Evolutionary conservation across 371 early-diverging fungal species (phyloP), one percentile per base, ranked within the genome.

Genomic region (Paramicrosporidium saccamoebae): DNA sequence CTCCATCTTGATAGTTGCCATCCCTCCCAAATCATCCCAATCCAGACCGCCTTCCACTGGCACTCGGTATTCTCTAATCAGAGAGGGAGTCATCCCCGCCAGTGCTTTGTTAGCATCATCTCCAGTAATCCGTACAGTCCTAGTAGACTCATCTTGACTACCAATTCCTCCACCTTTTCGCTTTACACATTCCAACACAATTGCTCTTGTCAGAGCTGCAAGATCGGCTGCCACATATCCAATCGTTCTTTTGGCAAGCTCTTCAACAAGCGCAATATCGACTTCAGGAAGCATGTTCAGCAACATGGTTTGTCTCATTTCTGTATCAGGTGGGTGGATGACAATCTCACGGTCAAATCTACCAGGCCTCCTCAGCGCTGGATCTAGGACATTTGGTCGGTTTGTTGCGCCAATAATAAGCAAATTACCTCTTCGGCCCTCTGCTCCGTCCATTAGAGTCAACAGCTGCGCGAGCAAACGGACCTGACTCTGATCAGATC

Each of bases 201-300:
- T 39, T 44, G 2, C 12, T n/a, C n/a, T n/a, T n/a, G n/a, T 68
- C 2, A 90, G 30, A 0, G 88, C 59, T 0, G 67, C 58, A 20
- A 98, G 50, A 49, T 96, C 97, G 0, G 94, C 84, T 9, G 88
- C 96, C 1, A 90, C 94, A 47, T 67, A 96, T 0, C 97, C 97
- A 40, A 74, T 81, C 0, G 82, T 84, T 36, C 57, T 46, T 13
- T 52, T 44, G 0, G 92, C 78, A 12, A 94, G 37, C 9, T 37
- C 35, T 7, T 35, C 48, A n/a, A n/a, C 27, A 50, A n/a, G n/a
- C 18, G 61, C 49, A 0, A 65, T 46, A 12, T 32, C 34, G 2
- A 30, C 20, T 17, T 29, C 47, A 7, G 67, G 24, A 0, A 63
- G 50, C 55, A 73, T 51, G 5, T 32, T 37, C 4, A 30, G 12